phyloP scores from a whole-genome alignment of 2,329 filamentous ascomycete species.

The Colletotrichum higginsianum region DNA sequence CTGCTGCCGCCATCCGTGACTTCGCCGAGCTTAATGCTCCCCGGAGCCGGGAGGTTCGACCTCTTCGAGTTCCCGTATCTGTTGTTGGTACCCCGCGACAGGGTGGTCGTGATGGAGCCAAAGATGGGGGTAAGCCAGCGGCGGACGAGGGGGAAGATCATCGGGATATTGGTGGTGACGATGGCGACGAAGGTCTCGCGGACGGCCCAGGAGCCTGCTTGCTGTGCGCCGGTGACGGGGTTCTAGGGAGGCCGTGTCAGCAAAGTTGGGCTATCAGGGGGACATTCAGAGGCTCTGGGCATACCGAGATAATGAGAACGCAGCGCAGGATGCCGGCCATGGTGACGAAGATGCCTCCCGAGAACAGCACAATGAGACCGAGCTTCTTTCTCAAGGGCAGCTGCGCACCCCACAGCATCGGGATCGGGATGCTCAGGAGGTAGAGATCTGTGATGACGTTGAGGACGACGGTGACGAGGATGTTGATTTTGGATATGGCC shows the following conservation, averaged over 20 bases:
- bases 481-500: conserved; percentile 41
- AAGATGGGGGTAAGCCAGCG: conserved; percentile 35
- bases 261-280: background rate
- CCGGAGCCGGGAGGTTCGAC: conserved; percentile 25
- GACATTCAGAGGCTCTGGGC: background rate
- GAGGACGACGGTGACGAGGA: conserved; percentile 41
- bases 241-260: conserved; percentile 22
- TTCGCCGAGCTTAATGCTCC: conserved; percentile 36
- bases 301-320: conserved; percentile 48
- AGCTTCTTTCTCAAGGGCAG: conserved; percentile 49
- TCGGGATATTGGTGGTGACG: conserved; percentile 42
- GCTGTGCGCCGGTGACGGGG: conserved; percentile 35
- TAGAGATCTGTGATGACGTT: conserved; percentile 45
- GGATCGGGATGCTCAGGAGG: conserved; percentile 43
- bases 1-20: conserved; percentile 15
- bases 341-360: conserved; percentile 58
- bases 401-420: conserved; percentile 47
- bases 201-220: conserved; percentile 42
- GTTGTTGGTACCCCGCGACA: conserved; percentile 23
- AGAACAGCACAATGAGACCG: conserved; percentile 57
- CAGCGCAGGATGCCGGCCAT: conserved; percentile 56
- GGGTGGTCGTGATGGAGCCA: conserved; percentile 23
- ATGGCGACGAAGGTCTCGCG: conserved; percentile 44
- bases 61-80: conserved; percentile 29
- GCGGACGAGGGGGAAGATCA: conserved; percentile 38